A percentile compares a stretch with the other conserved stretches of the same genome.
Evolutionary conservation across 2,329 filamentous ascomycete species (phyloP).

Genomic region (Pseudogymnoascus sp.): DNA sequence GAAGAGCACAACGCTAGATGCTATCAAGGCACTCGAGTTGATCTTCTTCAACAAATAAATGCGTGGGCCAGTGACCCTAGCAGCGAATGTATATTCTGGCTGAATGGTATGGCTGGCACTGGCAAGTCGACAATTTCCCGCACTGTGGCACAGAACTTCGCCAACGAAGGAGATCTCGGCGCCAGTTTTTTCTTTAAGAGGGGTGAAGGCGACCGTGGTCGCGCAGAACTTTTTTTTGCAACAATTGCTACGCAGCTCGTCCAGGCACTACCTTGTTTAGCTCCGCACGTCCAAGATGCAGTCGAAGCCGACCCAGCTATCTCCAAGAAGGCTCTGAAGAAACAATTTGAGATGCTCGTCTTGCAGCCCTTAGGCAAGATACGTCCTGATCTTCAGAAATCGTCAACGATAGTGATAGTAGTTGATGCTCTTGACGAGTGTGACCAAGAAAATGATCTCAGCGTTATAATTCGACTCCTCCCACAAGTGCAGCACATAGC

Average conservation of each 20-base stretch:
- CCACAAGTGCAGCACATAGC: conserved; percentile 12
- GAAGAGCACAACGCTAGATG: conserved; percentile 30
- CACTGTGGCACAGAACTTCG: conserved; percentile 26
- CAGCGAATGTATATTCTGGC: conserved; percentile 30
- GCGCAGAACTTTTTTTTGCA: conserved; percentile 26
- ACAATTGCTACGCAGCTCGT: conserved; percentile 26
- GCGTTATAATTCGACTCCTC: conserved; percentile 17
- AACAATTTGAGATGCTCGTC: conserved; percentile 27
- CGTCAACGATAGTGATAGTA: conserved; percentile 17
- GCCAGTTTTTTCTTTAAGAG: conserved; percentile 32
- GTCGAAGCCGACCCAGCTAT: conserved; percentile 18
- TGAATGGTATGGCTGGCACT: conserved; percentile 32
- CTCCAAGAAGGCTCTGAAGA: conserved; percentile 16
- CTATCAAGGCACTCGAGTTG: conserved; percentile 26
- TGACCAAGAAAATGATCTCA: conserved; percentile 19
- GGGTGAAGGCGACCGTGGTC: conserved; percentile 26
- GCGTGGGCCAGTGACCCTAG: conserved; percentile 24
- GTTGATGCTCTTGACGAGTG: conserved; percentile 30
- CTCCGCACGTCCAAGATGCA: conserved; percentile 15
- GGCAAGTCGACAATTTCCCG: conserved; percentile 31
- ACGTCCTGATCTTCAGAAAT: neutral
- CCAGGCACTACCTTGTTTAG: conserved; percentile 20
- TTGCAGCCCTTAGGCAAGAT: conserved; percentile 20
- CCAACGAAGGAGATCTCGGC: conserved; percentile 19
- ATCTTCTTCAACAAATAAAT: conserved; percentile 27